These are phyloP conservation scores for Plasmopara muralis DNA, from an alignment of 352 stramenopile genomes.

Conservation along the genomic window DNA sequence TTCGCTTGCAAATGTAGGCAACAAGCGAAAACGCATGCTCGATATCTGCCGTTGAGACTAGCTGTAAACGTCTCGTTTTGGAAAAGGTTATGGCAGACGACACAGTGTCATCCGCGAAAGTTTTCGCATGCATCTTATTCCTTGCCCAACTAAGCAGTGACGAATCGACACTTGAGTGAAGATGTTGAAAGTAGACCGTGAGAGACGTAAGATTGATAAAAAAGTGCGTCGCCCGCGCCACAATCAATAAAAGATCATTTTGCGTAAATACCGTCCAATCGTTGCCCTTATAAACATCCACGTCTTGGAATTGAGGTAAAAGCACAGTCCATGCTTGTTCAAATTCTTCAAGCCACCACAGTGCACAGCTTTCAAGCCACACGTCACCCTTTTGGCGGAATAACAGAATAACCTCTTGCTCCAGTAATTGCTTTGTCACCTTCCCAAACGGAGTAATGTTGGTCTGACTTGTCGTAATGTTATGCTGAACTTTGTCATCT, in stretches of 20 bases:
- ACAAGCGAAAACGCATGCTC: constrained; percentile 79
- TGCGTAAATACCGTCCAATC: constrained; percentile 9
- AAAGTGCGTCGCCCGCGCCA: constrained; percentile 52
- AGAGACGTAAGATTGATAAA: constrained; percentile 83
- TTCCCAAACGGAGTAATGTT: constrained; percentile 55
- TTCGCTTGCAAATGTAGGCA: constrained; percentile 80
- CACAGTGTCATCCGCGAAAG: constrained; percentile 16
- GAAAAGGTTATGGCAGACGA: constrained; percentile 7
- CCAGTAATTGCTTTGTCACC: constrained; percentile 45
- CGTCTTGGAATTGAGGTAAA: constrained; percentile 54
- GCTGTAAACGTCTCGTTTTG: constrained; percentile 18
- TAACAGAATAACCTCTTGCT: constrained; percentile 60
- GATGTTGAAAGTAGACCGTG: constrained; percentile 77
- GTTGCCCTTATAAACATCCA: constrained; percentile 33
- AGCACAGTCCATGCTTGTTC: constrained; percentile 71
- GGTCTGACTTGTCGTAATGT: constrained; percentile 47
- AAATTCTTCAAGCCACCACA: constrained; percentile 85
- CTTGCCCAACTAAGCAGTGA: constrained; percentile 59
- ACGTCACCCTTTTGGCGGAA: constrained; percentile 54
- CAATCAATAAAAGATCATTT: constrained; percentile 29
- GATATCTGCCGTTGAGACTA: constrained; percentile 65
- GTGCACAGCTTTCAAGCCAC: constrained; percentile 70
- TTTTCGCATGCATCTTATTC: constrained; percentile 34
- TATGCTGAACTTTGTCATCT: constrained; percentile 41
- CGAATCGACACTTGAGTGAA: constrained; percentile 60